phyloP scores from a whole-genome alignment of 257 asterid genomes.

The Gentiana dahurica region DNA sequence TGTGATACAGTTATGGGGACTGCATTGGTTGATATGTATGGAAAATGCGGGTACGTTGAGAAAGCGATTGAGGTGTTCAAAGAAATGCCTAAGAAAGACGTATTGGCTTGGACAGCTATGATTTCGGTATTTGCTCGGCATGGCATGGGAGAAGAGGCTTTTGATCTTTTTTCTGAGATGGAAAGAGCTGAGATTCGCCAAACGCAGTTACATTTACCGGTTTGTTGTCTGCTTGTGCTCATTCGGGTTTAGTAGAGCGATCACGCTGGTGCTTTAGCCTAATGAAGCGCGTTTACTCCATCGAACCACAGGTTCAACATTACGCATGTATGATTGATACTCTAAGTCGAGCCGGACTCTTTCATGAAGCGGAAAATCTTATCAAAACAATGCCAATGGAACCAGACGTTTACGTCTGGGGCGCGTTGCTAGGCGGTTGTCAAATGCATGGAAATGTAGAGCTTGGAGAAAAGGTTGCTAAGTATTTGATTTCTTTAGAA shows the following conservation, averaged over 20 bases:
- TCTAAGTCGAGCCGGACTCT: constrained; percentile 65
- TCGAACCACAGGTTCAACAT: constrained; percentile 52
- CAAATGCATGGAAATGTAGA: constrained; percentile 52
- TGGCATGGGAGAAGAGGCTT: constrained; percentile 46
- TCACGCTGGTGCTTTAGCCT: constrained; percentile 41
- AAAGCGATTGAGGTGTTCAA: constrained; percentile 47
- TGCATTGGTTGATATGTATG: constrained; percentile 76
- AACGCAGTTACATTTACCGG: constrained; percentile 55
- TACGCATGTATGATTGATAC: constrained; percentile 69
- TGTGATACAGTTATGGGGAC: constrained; percentile 74
- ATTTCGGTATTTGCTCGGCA: constrained; percentile 60
- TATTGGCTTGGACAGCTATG: constrained; percentile 75
- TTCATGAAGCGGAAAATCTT: constrained; percentile 52
- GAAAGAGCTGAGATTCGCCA: constrained; percentile 41
- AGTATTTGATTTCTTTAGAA: constrained; percentile 38
- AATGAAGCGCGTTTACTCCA: constrained; percentile 31
- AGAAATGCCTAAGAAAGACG: constrained; percentile 50
- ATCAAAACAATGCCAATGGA: constrained; percentile 53
- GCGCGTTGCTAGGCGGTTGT: constrained; percentile 80
- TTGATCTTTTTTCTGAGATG: constrained; percentile 51
- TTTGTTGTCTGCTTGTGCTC: constrained; percentile 60
- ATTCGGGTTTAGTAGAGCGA: constrained; percentile 54
- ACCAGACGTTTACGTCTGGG: constrained; percentile 75
- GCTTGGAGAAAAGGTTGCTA: constrained; percentile 56
- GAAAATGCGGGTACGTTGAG: constrained; percentile 57